Evolutionary conservation across 2,329 filamentous ascomycete genomes (phyloP), one percentile per base, ranked within the genome.

Genomic region (Colletotrichum incanum): DNA sequence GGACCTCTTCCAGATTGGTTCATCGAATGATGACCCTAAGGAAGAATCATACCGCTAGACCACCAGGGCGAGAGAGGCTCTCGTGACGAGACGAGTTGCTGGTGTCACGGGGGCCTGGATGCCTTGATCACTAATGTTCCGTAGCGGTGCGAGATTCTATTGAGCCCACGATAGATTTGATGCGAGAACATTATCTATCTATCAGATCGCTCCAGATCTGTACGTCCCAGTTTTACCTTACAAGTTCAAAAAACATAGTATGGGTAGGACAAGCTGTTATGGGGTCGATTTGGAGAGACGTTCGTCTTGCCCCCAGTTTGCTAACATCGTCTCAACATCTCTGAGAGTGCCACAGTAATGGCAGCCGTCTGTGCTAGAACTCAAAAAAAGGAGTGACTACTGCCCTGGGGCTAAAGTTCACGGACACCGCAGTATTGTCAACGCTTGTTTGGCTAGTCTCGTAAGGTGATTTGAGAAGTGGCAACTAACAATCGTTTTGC

Each of bases 11-110:
- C 59, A 61, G 20, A 28, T 61, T 28, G n/a, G 20, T 61, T 2
- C 26, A 34, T 49, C 23, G 20, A 5, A 3, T 11, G 7, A 49
- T 11, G 39, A 49, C 59, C 59, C 59, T 62, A 62, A 62, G 59
- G 59, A 50, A 62, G 59, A 62, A 50, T 62, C 59, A 62, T 62
- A 50, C 59, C 59, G 59, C 59, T 62, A 62, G 43, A 50, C 59
- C 59, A 62, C 59, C 43, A 62, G 59, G 59, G 31, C 59, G 14
- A 5, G 0, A 16, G 28, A 8, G 5, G 14, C 34, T 6, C 43
- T 62, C 43, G 8, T 23, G n/a, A 20, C 12, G 2, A 23, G 2
- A 0, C 11, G 8, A 12, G 1, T 26, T 26, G 14, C 12, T 62
- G 59, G 31, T 14, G 11, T 16, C 9, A 1, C 52, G 0, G 0